Base-by-base conservation (phyloP, 2,329 filamentous ascomycete genomes). In the Dactylonectria macrodidyma region DNA sequence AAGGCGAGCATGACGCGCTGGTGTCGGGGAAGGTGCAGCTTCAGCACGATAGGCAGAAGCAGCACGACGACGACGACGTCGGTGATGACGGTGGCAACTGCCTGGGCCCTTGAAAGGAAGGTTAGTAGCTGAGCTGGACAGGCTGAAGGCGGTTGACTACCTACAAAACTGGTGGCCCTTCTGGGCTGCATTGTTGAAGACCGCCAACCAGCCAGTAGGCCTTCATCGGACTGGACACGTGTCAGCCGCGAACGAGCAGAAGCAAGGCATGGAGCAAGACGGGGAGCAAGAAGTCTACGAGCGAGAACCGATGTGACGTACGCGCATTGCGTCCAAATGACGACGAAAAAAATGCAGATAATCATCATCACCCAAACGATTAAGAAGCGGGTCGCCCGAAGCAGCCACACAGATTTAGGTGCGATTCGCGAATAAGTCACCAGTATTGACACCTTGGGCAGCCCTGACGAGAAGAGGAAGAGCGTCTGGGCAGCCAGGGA, bases 11-110 rank as follows among this genome's bases (percentile, higher is more conserved):
- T 76, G 33, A 82, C 48, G 9, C 81, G 77, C 59, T 83, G 80
- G 3, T 56, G 60, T 1, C 73, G 58, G 2, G 80, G 79, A 3
- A 83, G 73, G 7, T 71, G 73, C 8, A 81, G 73, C 2, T 55
- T 57, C 61, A 73, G 76, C 0, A 83, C 73, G 0, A 78, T 79
- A 5, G 79, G 78, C 52, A 83, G 71, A 12, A 81, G 81, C 3
- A 83, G 62, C 9, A 80, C 68, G 70, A 78, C 82, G 16, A 83
- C 79, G 46, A 78, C 50, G 3, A 80, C 73, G 62, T 83, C 81
- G 30, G 76, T 76, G 0, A 78, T 3, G 19, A 79, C 77, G 6
- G 77, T 81, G 2, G 74, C 59, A 33, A 76, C 73, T 7, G 79
- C 76, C 65, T 83, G 79, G 30, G 36, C 72, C 70, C 62, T 75